Evolutionary conservation across 192 early-diverging fungal genomes (phyloP).

Genomic region (Backusella circina): DNA sequence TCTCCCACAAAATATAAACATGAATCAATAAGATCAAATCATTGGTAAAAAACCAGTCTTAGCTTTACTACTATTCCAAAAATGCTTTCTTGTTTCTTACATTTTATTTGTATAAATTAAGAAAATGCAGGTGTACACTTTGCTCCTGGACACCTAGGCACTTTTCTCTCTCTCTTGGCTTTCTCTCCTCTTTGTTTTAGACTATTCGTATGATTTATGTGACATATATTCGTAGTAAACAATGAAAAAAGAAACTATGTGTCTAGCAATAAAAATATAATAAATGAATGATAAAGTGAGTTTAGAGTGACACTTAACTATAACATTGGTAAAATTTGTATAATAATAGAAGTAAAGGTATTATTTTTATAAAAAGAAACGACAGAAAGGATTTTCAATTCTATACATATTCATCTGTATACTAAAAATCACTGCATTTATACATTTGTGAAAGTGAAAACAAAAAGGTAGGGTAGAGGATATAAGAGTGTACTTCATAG

Average conservation of each 20-base stretch:
- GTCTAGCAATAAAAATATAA: neutral
- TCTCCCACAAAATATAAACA: neutral
- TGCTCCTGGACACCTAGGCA: neutral
- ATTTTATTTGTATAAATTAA: neutral
- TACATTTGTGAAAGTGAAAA: neutral
- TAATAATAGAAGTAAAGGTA: neutral
- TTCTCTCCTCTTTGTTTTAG: neutral
- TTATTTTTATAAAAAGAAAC: neutral
- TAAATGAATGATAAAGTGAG: neutral
- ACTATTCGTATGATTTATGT: neutral
- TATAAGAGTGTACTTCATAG: too few species aligned
- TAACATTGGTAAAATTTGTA: neutral
- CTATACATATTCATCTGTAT: neutral
- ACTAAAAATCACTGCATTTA: neutral
- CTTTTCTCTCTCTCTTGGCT: neutral
- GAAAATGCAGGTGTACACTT: neutral
- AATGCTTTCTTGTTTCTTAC: neutral
- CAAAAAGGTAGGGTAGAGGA: neutral
- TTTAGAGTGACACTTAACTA: neutral
- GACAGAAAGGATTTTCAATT: neutral
- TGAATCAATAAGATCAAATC: neutral
- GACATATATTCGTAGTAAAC: too few species aligned
- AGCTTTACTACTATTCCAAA: neutral
- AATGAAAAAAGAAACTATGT: neutral
- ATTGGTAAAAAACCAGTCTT: neutral